phyloP scores from a whole-genome alignment of 495 filamentous ascomycete species.

The Aspergillus ostianus region DNA sequence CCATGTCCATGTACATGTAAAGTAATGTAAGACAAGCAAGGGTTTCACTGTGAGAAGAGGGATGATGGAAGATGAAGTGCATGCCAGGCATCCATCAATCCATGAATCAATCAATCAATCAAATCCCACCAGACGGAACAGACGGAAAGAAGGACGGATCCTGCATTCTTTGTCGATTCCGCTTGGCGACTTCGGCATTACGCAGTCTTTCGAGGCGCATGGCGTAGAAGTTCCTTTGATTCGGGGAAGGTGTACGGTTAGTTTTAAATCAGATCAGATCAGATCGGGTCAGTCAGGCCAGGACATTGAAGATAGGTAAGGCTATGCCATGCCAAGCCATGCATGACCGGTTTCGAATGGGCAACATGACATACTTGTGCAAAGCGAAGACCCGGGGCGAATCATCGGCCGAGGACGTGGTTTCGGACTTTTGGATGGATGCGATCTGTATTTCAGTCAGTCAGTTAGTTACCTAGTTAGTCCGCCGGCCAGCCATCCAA shows the following conservation, averaged over 20 bases:
- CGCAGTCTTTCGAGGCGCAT: slow-evolving; percentile 76
- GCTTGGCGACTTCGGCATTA: slow-evolving; percentile 74
- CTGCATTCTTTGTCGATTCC: slow-evolving; percentile 77
- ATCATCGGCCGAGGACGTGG: slow-evolving; percentile 35
- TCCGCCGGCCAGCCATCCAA: background rate
- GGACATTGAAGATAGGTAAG: background rate
- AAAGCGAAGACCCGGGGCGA: slow-evolving; percentile 78
- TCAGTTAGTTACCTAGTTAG: too few relatives aligned
- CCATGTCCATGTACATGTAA: too few relatives aligned
- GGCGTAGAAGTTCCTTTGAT: slow-evolving; percentile 77
- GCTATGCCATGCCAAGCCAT: background rate
- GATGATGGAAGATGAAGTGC: too few relatives aligned
- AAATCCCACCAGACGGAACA: slow-evolving; percentile 70
- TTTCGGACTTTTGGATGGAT: slow-evolving; percentile 34
- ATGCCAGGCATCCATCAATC: too few relatives aligned
- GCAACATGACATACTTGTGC: slow-evolving; percentile 61
- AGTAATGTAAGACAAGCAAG: too few relatives aligned
- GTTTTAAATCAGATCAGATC: slow-evolving; percentile 18
- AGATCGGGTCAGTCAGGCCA: background rate
- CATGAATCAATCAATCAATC: background rate
- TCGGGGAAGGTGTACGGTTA: background rate
- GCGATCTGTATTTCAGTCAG: slow-evolving; percentile 29
- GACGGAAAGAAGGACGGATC: slow-evolving; percentile 79
- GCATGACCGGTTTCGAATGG: background rate
- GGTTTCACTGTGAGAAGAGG: too few relatives aligned